Percentiles rank a stretch among this genome's conserved stretches.
Conservation (phyloP, 2,329 filamentous ascomycete genomes). For the Leptosphaerulina australis region DNA sequence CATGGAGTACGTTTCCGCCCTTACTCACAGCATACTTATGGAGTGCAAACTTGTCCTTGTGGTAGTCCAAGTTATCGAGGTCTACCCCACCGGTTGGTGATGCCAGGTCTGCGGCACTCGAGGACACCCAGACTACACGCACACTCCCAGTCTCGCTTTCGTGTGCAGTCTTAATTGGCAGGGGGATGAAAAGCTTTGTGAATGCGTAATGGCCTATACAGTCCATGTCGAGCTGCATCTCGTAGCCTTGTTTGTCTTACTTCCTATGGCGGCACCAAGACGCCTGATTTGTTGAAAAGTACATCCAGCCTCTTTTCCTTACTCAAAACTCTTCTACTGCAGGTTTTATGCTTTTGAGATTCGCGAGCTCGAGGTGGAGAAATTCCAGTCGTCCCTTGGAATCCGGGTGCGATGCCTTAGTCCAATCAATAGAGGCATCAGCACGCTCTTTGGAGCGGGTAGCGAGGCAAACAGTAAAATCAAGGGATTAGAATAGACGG, state of each 20-base stretch:
- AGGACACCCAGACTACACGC: slow-evolving; percentile 45
- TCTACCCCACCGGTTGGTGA: slow-evolving; percentile 26
- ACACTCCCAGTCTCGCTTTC: slow-evolving; percentile 31
- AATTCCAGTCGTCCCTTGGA: slow-evolving; percentile 27
- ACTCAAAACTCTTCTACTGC: slow-evolving; percentile 47
- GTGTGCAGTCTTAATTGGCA: slow-evolving; percentile 42
- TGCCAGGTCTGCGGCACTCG: slow-evolving; percentile 14
- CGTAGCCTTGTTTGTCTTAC: slow-evolving; percentile 32
- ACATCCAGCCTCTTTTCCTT: slow-evolving; percentile 53
- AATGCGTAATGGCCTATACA: slow-evolving; percentile 51
- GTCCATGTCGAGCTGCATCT: slow-evolving; percentile 50
- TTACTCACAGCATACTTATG: slow-evolving; percentile 36
- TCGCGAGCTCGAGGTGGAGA: slow-evolving; percentile 49
- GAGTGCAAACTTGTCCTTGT: slow-evolving; percentile 1
- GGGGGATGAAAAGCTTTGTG: slow-evolving; percentile 47
- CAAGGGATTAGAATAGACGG: slow-evolving; percentile 60
- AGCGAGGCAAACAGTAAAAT: slow-evolving; percentile 63
- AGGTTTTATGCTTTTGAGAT: slow-evolving; percentile 49
- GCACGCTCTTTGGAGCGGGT: slow-evolving; percentile 50
- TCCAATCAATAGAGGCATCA: slow-evolving; percentile 55
- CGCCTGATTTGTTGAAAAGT: slow-evolving; percentile 48
- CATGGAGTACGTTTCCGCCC: slow-evolving; percentile 38
- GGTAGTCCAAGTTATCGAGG: slow-evolving; percentile 26
- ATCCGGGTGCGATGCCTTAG: slow-evolving; percentile 43
- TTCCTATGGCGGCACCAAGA: slow-evolving; percentile 38